Base-by-base conservation (phyloP, 2,329 filamentous ascomycete species). In the Teratosphaeria gauchensis region DNA sequence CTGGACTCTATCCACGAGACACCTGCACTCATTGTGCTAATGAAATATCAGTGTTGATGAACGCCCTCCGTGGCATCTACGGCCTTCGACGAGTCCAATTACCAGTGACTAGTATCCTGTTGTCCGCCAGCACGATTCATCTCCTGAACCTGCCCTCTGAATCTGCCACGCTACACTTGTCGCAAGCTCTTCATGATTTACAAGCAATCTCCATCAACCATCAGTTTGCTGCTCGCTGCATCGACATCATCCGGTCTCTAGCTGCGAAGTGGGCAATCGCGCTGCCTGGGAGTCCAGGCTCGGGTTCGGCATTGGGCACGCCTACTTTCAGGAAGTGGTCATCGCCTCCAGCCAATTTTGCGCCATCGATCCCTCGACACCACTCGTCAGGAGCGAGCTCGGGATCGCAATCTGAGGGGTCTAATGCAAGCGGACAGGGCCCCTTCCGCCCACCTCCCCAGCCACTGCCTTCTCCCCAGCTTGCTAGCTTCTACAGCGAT, bases 1-100 rank as follows among this genome's bases (percentile, higher is more conserved):
- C 84, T 7, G 80, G 81, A 56, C 76, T 89, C 1, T 77, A 78
- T 3, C 86, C 87, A 7, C 80, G 82, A 46, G 84, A 88, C 61
- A 82, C 88, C 16, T 89, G 86, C 71, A 79, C 79, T n/a, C 71
- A 73, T 51, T 74, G 72, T 51, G 76, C 76, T 2, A 77, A 77
- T 59, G 72, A 73, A 56, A 75, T 78, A 1, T 75, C 76, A 1
- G 68, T 66, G 4, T 66, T 80, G 4, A 68, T 76, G 59, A 72
- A 72, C 42, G 68, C 72, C 14, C 75, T 79, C 55, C 74, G 76
- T 28, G 67, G 69, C n/a, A 68, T 75, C 62, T 79, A 79, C 61
- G 70, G 72, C 19, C 67, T 78, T 42, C 72, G 77, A 51, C 70
- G 73, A 1, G 72, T 75, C 5, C 69, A 71, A 16, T 64, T 77